phyloP scores from a whole-genome alignment of 257 asterid genomes.

The Nicotiana tabacum region DNA sequence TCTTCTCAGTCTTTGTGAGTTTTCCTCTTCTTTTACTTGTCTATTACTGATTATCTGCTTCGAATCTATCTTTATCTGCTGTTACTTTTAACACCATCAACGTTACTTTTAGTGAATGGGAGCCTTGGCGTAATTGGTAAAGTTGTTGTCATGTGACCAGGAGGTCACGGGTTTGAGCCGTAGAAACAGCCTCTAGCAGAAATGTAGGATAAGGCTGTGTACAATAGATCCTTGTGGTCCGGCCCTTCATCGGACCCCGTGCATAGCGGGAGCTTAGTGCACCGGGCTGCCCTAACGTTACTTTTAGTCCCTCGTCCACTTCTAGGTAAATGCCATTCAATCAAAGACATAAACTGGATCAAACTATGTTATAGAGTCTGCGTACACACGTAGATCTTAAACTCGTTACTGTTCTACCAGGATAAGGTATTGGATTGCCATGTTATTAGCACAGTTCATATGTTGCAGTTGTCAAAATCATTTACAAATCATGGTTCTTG shows the following conservation, averaged over 20 bases:
- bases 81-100: neutral
- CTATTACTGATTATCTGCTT: neutral
- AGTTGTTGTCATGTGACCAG: too few species aligned
- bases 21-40: neutral
- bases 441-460: neutral
- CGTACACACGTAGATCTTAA: too few species aligned
- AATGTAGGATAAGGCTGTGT: too few species aligned
- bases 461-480: neutral
- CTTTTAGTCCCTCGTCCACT: neutral
- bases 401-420: neutral
- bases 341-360: neutral
- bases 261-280: too few species aligned
- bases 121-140: too few species aligned
- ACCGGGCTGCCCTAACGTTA: too few species aligned
- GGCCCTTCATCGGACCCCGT: too few species aligned
- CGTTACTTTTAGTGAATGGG: too few species aligned
- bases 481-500: neutral
- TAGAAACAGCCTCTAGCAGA: too few species aligned
- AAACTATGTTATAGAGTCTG: neutral
- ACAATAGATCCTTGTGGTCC: too few species aligned
- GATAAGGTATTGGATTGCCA: neutral
- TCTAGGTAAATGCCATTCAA: neutral
- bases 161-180: too few species aligned
- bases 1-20: constrained; percentile 21
- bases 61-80: neutral